A percentile compares a stretch with the other conserved stretches of the same genome.
Conservation (phyloP, 805 yeast species). For the Zygosaccharomyces rouxii region DNA sequence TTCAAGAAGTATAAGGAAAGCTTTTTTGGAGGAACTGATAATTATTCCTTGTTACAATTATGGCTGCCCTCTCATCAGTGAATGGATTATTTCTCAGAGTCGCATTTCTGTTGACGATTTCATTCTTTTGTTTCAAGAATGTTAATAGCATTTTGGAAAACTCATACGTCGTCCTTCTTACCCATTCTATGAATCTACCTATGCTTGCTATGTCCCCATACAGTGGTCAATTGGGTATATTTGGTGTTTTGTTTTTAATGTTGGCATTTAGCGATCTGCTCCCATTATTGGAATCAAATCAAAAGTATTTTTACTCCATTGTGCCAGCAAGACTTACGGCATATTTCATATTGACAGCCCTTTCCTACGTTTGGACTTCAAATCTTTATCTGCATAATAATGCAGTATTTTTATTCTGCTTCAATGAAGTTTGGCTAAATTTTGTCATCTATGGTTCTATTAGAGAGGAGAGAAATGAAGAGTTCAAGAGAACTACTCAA, state of each 20-base stretch:
- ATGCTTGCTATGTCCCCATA: conserved; percentile 27
- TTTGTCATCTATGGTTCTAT: conserved; percentile 57
- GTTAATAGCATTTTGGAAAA: conserved; percentile 43
- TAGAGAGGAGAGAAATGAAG: conserved; percentile 57
- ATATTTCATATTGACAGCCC: conserved; percentile 47
- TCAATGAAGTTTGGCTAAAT: conserved; percentile 67
- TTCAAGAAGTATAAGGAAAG: no score
- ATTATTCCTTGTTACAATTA: conserved; percentile 15
- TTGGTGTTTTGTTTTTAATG: conserved; percentile 44
- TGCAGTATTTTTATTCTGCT: conserved; percentile 53
- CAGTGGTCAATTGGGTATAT: conserved; percentile 47
- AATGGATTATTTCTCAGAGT: conserved; percentile 47
- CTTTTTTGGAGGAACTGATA: neutral
- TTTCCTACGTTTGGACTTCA: conserved; percentile 44
- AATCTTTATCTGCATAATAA: conserved; percentile 52
- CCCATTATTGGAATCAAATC: conserved; percentile 48
- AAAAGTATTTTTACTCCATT: conserved; percentile 50
- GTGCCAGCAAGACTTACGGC: conserved; percentile 53
- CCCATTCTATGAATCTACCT: conserved; percentile 55
- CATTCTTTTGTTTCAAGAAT: conserved; percentile 47
- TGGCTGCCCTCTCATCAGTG: conserved; percentile 51
- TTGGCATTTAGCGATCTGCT: conserved; percentile 51
- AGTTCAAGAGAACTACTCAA: conserved; percentile 38
- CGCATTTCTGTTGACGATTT: conserved; percentile 40
- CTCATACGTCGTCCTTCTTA: conserved; percentile 47